phyloP scores from a whole-genome alignment of 345 rosid species.

The Melaleuca alternifolia region DNA sequence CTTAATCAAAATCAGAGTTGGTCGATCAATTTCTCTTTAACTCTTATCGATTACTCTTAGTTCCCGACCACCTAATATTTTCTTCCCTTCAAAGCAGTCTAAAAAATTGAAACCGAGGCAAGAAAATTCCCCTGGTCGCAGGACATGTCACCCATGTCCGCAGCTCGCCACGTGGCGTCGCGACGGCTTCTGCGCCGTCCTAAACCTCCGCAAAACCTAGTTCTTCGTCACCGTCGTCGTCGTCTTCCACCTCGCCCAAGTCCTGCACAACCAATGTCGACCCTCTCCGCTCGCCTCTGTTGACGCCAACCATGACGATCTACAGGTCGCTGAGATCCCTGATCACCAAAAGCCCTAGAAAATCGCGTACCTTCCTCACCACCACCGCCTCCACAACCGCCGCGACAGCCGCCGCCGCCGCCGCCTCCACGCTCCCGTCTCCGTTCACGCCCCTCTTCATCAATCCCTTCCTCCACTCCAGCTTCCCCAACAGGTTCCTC shows the following conservation, averaged over 20 bases:
- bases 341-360: constrained; percentile 7
- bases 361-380: constrained; percentile 35
- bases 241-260: background rate
- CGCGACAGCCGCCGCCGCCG: constrained; percentile 6
- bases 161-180: background rate
- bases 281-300: rapidly evolving
- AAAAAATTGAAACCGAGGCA: background rate
- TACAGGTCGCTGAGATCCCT: constrained; percentile 34
- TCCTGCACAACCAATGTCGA: background rate
- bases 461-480: constrained; percentile 9
- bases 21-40: background rate
- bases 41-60: no score
- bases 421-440: constrained; percentile 9
- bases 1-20: no score
- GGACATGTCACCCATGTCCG: background rate
- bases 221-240: background rate
- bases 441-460: constrained; percentile 16
- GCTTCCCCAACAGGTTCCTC: constrained; percentile 11
- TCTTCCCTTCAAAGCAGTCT: no score
- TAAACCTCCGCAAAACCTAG: background rate
- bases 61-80: no score
- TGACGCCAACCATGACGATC: constrained; percentile 36
- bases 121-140: background rate
- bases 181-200: background rate
- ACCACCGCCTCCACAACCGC: constrained; percentile 7